Evolutionary conservation across 2,329 filamentous ascomycete species (phyloP), one percentile per base, ranked within the genome.

Genomic region (Calonectria pseudoreteaudii): DNA sequence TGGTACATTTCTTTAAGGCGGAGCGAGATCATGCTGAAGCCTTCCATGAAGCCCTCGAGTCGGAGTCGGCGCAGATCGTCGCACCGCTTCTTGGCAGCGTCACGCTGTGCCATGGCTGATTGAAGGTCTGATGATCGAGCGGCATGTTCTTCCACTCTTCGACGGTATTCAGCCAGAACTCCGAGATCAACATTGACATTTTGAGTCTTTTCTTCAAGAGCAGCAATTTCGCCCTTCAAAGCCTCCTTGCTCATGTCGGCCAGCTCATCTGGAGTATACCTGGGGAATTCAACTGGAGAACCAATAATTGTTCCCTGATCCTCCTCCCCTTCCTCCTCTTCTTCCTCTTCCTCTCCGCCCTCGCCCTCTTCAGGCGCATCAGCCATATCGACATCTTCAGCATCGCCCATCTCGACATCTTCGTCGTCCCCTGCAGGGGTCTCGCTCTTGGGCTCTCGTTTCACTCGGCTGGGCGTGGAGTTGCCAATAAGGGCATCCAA

Each of bases 1-100:
- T 99, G 97, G 86, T 99, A 99, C 97, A 99, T 99, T 83, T 99
- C 97, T 88, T 99, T 99, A 58, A 99, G 89, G 0, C 96, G 94
- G 30, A 98, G 89, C 1, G 96, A 98, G 84, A 99, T 99, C 75
- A 92, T 94, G 81, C 93, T 94, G 87, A 99, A 98, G 49, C 97
- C 97, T 83, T 97, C 95, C 96, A 98, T 98, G 90, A 99, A 99
- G 44, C 97, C 96, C 80, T 98, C 96, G 10, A 98, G 89, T 36
- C 97, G 94, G 65, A 98, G 89, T 18, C 95, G 94, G 16, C 97
- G 94, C 67, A 99, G 92, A 78, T 98, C 95, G 81, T 98, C 96
- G 79, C 96, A 95, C 11, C 95, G 94, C 83, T 95, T 94, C 90
- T 98, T 99, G 78, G 95, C 95, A 1, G 91, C 87, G 82, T 99